phyloP scores from a whole-genome alignment of 441 rosid genomes.

The Populus hybrid region DNA sequence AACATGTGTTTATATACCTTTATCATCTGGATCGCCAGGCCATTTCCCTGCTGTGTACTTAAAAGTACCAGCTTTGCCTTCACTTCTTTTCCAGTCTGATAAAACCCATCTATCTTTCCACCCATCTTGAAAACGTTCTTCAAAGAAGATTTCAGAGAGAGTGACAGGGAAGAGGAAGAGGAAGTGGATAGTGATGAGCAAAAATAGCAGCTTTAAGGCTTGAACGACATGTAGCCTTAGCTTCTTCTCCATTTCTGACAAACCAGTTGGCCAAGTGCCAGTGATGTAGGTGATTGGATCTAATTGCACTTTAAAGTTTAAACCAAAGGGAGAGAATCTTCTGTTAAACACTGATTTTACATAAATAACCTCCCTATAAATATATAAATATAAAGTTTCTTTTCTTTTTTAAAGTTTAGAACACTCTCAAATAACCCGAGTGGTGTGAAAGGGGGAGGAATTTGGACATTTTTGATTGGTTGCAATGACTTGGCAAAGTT shows the following conservation, averaged over 20 bases:
- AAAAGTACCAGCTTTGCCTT: slow-evolving; percentile 88
- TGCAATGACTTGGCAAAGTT: neutral
- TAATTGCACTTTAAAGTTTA: neutral
- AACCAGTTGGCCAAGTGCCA: neutral
- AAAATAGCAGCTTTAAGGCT: slow-evolving; percentile 8
- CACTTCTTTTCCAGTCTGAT: slow-evolving; percentile 90
- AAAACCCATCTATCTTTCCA: slow-evolving; percentile 92
- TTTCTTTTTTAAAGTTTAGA: no score
- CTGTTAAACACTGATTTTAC: neutral
- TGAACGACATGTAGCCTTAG: neutral
- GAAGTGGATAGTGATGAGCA: slow-evolving; percentile 21
- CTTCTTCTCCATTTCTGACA: slow-evolving; percentile 14
- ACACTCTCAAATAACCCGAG: no score
- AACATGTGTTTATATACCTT: slow-evolving; percentile 37
- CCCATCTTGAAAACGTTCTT: slow-evolving; percentile 79
- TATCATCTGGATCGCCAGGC: slow-evolving; percentile 89
- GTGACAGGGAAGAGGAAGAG: slow-evolving; percentile 26
- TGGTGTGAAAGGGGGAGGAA: neutral
- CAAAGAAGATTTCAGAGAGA: slow-evolving; percentile 58
- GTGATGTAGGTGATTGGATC: neutral
- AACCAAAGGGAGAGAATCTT: neutral
- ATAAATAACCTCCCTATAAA: neutral
- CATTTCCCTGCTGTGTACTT: slow-evolving; percentile 90
- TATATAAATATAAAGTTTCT: neutral
- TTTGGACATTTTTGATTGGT: neutral